Conservation (phyloP, 768 basidiomycete genomes). For the Stropharia rugosoannulata region DNA sequence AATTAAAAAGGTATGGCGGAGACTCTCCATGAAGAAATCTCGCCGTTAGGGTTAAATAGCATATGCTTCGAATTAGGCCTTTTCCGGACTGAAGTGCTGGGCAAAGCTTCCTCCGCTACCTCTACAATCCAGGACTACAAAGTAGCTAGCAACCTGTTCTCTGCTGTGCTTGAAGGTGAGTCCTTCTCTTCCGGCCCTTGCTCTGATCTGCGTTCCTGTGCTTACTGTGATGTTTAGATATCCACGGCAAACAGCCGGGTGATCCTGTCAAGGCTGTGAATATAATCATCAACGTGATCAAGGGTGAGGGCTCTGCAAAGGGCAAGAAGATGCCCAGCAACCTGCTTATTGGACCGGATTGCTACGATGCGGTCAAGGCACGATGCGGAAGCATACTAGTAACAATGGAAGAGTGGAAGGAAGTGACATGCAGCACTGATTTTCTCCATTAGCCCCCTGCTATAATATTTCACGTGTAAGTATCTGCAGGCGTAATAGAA, state of each 20-base stretch:
- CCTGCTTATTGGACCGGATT: slow-evolving; percentile 23
- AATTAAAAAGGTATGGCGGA: slow-evolving; percentile 25
- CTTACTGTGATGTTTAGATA: slow-evolving; percentile 17
- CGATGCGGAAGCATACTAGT: too few relatives aligned
- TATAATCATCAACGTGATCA: slow-evolving; percentile 27
- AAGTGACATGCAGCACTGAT: too few relatives aligned
- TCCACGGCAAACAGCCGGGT: slow-evolving; percentile 28
- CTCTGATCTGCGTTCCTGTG: too few relatives aligned
- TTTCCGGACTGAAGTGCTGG: slow-evolving; percentile 35
- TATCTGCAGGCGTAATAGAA: too few relatives aligned
- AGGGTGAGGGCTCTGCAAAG: slow-evolving; percentile 39
- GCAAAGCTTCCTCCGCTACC: slow-evolving; percentile 21
- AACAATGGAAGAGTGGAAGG: too few relatives aligned
- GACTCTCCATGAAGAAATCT: slow-evolving; percentile 32
- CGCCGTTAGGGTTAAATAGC: slow-evolving; percentile 35
- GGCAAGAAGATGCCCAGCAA: slow-evolving; percentile 38
- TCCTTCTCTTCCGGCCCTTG: too few relatives aligned
- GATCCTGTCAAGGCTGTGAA: slow-evolving; percentile 25
- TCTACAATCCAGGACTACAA: slow-evolving; percentile 32
- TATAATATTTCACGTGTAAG: too few relatives aligned
- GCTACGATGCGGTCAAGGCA: slow-evolving; percentile 7
- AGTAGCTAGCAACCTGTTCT: slow-evolving; percentile 19
- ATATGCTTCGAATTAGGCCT: slow-evolving; percentile 38
- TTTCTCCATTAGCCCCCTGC: too few relatives aligned
- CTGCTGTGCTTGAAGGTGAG: slow-evolving; percentile 28